Conservation (phyloP, 192 early-diverging fungal genomes). For the Coemansia sp. region DNA sequence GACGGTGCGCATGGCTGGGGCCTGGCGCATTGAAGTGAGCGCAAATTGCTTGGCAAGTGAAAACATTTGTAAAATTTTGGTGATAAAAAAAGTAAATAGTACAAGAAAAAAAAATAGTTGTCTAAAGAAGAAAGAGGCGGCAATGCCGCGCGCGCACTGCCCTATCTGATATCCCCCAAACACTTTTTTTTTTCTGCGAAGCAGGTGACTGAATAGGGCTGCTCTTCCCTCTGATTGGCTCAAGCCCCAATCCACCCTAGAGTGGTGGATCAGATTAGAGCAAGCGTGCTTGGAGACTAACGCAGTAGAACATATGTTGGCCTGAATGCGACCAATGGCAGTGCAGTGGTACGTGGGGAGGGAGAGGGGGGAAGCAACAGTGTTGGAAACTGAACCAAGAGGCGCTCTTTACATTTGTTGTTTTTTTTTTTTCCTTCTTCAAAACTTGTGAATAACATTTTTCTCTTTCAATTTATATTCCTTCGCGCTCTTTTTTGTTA, state of each 20-base stretch:
- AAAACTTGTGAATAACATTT: background rate
- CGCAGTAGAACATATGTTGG: background rate
- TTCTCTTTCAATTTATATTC: constrained; percentile 8
- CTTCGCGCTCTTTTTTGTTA: background rate
- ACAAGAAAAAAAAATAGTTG: constrained; percentile 15
- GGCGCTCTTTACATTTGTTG: background rate
- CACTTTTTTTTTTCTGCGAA: background rate
- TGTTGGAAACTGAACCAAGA: background rate
- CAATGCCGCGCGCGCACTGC: background rate
- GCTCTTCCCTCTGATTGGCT: background rate
- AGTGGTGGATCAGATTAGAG: background rate
- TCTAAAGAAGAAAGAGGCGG: background rate
- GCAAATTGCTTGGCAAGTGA: constrained; percentile 30
- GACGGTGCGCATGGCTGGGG: constrained; percentile 12
- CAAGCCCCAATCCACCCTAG: background rate
- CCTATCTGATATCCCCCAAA: background rate
- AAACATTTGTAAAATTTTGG: constrained; percentile 25
- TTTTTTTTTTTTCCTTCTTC: constrained; percentile 1
- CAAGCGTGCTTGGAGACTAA: background rate
- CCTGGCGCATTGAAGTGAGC: constrained; percentile 28
- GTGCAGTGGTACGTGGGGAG: background rate
- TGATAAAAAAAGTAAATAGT: background rate
- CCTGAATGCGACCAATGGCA: too few relatives aligned
- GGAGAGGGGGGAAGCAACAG: background rate
- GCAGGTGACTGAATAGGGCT: constrained; percentile 4